Evolutionary conservation across 2,329 filamentous ascomycete genomes (phyloP), one percentile per base, ranked within the genome.

Genomic region (Ophiocordyceps camponoti-saundersi): DNA sequence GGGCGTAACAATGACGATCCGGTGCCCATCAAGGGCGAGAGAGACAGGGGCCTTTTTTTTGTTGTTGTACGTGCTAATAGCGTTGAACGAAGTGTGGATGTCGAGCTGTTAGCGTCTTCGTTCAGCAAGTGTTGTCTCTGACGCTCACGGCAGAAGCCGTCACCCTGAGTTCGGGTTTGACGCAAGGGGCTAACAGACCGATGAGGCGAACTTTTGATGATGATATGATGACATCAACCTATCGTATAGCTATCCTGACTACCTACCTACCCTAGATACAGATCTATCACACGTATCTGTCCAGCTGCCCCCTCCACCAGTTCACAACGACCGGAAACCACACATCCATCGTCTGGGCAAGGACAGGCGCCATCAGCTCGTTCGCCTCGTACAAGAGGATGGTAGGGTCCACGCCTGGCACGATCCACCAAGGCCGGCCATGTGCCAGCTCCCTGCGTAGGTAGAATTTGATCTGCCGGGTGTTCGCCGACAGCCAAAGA

Each of bases 401-500:
- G 2, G 29, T 32, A 29, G 18, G n/a, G 16, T 50, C 48, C 1
- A 52, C 48, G 13, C 51, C 52, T 7, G 47, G 47, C 2, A 48
- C 43, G 42, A 47, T 23, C 45, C 46, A 49, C 23, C 48, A 48
- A 3, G 34, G 16, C 2, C 39, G 41, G 12, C 47, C 48, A 13
- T 48, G 47, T 18, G 44, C 46, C 15, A 51, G 34, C 21, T 52
- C 34, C 26, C 42, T 46, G 18, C 62, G 45, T 50, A 63, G 51
- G 30, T 61, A 55, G n/a, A 44, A 47, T 47, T 56, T 52, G n/a
- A 61, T 61, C 34, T 55, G 30, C 16, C 53, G 52, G n/a, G n/a
- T n/a, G 44, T 65, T 65, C 6, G 55, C 61, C 34, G 49, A 44
- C 12, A 56, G 21, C 62, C 61, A 65, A 12, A 60, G 51, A 3